A percentile compares a stretch with the other conserved stretches of the same genome.
Conservation (phyloP, 139 green algal species). For the Chlorokybus atmophyticus region DNA sequence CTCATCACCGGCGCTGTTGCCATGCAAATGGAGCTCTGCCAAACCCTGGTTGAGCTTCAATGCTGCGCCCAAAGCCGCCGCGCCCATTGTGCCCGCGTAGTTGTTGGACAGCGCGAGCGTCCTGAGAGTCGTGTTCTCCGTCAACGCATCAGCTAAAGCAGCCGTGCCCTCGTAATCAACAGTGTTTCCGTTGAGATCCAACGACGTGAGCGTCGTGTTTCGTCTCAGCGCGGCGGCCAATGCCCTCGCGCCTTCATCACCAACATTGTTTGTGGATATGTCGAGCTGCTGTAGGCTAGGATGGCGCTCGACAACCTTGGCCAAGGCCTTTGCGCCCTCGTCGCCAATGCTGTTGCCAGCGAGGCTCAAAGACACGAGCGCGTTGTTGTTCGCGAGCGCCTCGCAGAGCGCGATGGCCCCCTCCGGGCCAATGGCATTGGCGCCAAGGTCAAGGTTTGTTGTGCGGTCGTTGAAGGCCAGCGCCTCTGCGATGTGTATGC, state of each 20-base stretch:
- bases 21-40: slow-evolving; percentile 69
- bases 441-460: slow-evolving; percentile 59
- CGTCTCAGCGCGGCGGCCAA: slow-evolving; percentile 80
- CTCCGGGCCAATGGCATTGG: slow-evolving; percentile 72
- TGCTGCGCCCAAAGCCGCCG: slow-evolving; percentile 51
- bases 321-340: slow-evolving; percentile 15
- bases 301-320: slow-evolving; percentile 13
- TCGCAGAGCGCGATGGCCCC: slow-evolving; percentile 51
- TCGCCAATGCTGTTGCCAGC: slow-evolving; percentile 41
- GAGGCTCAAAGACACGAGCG: slow-evolving; percentile 26
- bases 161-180: slow-evolving; percentile 61
- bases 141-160: slow-evolving; percentile 58
- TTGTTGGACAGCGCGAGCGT: slow-evolving; percentile 38
- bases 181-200: slow-evolving; percentile 71
- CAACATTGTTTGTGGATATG: slow-evolving; percentile 34
- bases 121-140: slow-evolving; percentile 46
- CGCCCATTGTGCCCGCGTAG: slow-evolving; percentile 56
- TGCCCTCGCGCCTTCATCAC: slow-evolving; percentile 52
- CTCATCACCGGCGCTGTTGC: slow-evolving; percentile 81
- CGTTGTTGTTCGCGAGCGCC: slow-evolving; percentile 25
- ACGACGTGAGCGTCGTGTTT: slow-evolving; percentile 63
- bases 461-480: slow-evolving; percentile 76
- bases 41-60: slow-evolving; percentile 58
- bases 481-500: slow-evolving; percentile 65
- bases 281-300: slow-evolving; percentile 20